Base-by-base conservation (phyloP, 208 protist species). In the Trypanosomatidae sp. region DNA sequence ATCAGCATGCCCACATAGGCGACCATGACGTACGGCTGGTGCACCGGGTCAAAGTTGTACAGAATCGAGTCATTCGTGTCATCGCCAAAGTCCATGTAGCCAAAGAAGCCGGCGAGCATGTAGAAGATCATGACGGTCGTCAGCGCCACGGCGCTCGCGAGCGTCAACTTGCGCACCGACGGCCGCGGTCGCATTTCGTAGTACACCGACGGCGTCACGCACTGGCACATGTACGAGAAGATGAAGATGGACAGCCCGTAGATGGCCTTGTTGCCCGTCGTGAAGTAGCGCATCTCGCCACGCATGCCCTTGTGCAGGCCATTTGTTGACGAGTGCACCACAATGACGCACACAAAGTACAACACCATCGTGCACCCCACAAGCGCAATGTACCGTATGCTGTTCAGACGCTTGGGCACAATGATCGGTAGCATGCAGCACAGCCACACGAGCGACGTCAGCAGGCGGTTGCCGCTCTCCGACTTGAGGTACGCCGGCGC, bases 41-140 rank as follows among this genome's bases (percentile, higher is more conserved):
- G 35, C 24, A 79, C 37, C 10, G 71, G 77, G 37, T 82, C 63
- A 35, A 64, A 82, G 56, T 72, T 78, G n/a, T 61, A 27, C 4
- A 82, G 56, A 7, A 73, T 54, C 8, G 64, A 72, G n/a, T 66
- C 66, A 45, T 59, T 19, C 20, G 61, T 53, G 0, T 48, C 37
- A 10, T 47, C 48, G 28, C 27, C 74, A 67, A 92, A 92, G 33
- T 88, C 71, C 25, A 86, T 70, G 61, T 82, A 86, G 16, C 71
- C 74, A 32, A 86, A 83, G 22, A 83, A 15, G 22, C 78, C 78
- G 7, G 51, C 55, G 3, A 84, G 8, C 28, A 66, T 60, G 53
- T 90, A 90, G 16, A 90, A 41, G 6, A 77, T 19, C 21, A 59
- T 66, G 55, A 68, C 80, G 27, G 72, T 26, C 10, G 47, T 37